Percentiles rank a stretch among this genome's conserved stretches.
Conservation (phyloP, 495 filamentous ascomycete genomes). For the Penicillium salamii region DNA sequence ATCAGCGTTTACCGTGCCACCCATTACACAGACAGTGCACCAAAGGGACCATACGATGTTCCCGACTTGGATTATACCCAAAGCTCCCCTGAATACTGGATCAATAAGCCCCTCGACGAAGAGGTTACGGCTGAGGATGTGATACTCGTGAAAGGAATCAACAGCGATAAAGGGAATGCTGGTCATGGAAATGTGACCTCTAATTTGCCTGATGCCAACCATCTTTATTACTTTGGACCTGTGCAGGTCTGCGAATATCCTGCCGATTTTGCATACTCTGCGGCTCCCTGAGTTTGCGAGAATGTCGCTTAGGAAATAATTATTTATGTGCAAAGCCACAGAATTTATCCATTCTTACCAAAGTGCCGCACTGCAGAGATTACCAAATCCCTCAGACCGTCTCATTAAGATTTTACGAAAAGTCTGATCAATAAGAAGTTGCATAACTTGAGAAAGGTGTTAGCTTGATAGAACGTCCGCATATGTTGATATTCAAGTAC, state of each 20-base stretch:
- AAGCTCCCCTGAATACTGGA: slow-evolving; percentile 63
- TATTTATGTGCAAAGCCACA: too few species aligned
- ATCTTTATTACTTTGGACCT: slow-evolving; percentile 43
- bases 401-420: too few species aligned
- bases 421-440: too few species aligned
- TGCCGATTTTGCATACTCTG: not conserved
- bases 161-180: slow-evolving; percentile 24
- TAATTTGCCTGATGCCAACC: slow-evolving; percentile 26
- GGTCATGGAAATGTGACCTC: slow-evolving; percentile 6
- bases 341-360: too few species aligned
- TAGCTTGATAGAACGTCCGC: too few species aligned
- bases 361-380: too few species aligned
- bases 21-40: slow-evolving; percentile 61
- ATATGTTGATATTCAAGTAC: too few species aligned
- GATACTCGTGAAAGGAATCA: not conserved
- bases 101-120: slow-evolving; percentile 10
- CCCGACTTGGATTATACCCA: slow-evolving; percentile 47
- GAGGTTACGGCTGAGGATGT: not conserved
- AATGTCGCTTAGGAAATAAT: too few species aligned
- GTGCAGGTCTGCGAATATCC: slow-evolving; percentile 10
- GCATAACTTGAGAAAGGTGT: too few species aligned
- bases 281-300: not conserved
- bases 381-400: too few species aligned
- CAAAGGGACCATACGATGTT: slow-evolving; percentile 54
- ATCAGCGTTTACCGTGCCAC: slow-evolving; percentile 60